Evolutionary conservation across 2,329 filamentous ascomycete species (phyloP), one percentile per base, ranked within the genome.

Genomic region (Arthrobotrys sinensis): DNA sequence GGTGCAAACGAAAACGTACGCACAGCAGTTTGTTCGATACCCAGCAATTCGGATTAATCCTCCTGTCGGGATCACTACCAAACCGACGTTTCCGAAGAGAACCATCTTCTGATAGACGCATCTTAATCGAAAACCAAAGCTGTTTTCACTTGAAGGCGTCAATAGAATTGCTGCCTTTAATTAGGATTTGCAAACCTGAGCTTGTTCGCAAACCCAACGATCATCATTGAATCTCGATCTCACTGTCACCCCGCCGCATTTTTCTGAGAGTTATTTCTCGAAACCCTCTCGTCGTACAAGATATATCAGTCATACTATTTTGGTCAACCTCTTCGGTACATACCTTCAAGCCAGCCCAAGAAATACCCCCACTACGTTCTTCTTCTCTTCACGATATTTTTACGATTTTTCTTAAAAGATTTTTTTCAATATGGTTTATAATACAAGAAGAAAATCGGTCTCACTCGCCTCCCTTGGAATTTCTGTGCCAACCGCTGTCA

Each of bases 371-470:
- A 24, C 57, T 63, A 50, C 52, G 48, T 36, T 48, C 43, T 63
- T 53, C 24, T 57, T 38, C 48, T 70, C 63, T 75, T 55, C 71
- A 69, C n/a, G 16, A 50, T 45, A 53, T 63, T 68, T 79, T 65
- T 76, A 57, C 69, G 45, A 48, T 34, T 48, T 66, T 57, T 52
- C 34, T 62, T 52, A 19, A 6, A 55, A 21, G 14, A 43, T 10
- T 46, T 57, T 38, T 40, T 81, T 80, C 82, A 86, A 82, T 83
- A 97, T 97, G 93, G 92, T 92, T 83, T 97, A 97, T 88, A 97
- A 97, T 86, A 98, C 95, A 81, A 92, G 95, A 86, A 91, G 94
- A 85, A 98, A 98, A 88, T 97, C 94, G 83, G 87, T 99, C 81
- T 97, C 94, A 80, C 88, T 98, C 83, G 92, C 93, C 78, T 96